Percentiles rank a stretch among this genome's conserved stretches.
Evolutionary conservation across 1,284 basidiomycete species (phyloP).

Genomic region (Gomphus bonarii): DNA sequence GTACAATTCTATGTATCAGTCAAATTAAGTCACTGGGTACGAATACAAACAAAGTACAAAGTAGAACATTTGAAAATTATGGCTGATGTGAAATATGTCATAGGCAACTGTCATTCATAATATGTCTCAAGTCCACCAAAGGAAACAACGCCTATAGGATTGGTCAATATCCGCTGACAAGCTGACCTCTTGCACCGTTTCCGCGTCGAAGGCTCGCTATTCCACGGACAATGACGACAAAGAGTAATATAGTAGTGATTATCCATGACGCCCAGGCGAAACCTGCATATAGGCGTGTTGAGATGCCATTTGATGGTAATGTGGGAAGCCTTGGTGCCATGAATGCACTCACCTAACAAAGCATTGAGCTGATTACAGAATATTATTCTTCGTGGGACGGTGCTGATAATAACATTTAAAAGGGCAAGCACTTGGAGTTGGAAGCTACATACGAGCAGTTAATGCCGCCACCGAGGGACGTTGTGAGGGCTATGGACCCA

Average conservation of each 20-base stretch:
- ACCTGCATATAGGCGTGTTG: neutral
- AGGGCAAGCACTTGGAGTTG: neutral
- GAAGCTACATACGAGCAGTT: conserved; percentile 45
- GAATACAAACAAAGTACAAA: no score
- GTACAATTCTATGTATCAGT: no score
- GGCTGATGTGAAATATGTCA: neutral
- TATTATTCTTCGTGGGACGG: conserved; percentile 16
- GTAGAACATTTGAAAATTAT: no score
- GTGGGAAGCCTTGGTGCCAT: no score
- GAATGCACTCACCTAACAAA: conserved; percentile 28
- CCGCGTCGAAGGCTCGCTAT: conserved; percentile 41
- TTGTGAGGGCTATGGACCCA: conserved; percentile 55
- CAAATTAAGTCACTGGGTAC: no score
- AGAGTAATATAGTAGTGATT: conserved; percentile 39
- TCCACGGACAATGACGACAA: conserved; percentile 43
- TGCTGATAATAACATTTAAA: conserved; percentile 9
- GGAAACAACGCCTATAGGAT: neutral
- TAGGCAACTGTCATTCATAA: no score
- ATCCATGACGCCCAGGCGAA: conserved; percentile 30
- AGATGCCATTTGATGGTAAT: neutral
- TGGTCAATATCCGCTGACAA: conserved; percentile 23
- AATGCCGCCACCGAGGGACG: conserved; percentile 51
- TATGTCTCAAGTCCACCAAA: neutral
- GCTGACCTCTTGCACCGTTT: conserved; percentile 42
- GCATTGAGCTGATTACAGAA: conserved; percentile 64